Evolutionary conservation across 257 asterid species (phyloP).

Genomic region (Solanum bukasovii): DNA sequence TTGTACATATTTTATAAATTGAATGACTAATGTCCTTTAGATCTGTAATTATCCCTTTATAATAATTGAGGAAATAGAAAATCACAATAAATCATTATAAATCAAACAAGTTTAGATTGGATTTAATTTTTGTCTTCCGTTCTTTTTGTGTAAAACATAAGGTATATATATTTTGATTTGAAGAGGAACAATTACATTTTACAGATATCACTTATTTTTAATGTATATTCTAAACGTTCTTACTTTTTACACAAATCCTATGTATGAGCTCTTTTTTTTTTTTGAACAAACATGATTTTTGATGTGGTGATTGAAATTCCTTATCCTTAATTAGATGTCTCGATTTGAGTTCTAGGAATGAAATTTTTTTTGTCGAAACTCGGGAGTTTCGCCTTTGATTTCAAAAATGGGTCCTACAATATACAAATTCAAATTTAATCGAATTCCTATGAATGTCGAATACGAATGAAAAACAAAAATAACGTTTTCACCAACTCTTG

Average conservation of each 20-base stretch:
- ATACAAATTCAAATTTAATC: rapidly evolving
- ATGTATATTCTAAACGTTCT: neutral
- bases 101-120: neutral
- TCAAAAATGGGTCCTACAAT: too few relatives aligned
- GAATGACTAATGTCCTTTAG: neutral
- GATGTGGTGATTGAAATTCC: too few relatives aligned
- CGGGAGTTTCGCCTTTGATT: too few relatives aligned
- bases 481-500: neutral
- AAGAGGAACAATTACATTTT: neutral
- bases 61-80: neutral
- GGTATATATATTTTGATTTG: neutral
- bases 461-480: neutral
- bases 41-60: neutral
- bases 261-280: neutral
- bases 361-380: too few relatives aligned
- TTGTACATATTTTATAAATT: neutral
- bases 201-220: neutral
- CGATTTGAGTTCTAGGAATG: neutral
- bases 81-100: neutral
- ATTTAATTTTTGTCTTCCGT: neutral
- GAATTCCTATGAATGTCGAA: neutral
- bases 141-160: neutral
- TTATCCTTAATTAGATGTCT: too few relatives aligned
- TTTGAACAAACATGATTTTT: too few relatives aligned
- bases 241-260: neutral